Percentiles rank a stretch among this genome's conserved stretches.
phyloP scores from a whole-genome alignment of 78 protist genomes.

The Tieghemostelium lacteum region DNA sequence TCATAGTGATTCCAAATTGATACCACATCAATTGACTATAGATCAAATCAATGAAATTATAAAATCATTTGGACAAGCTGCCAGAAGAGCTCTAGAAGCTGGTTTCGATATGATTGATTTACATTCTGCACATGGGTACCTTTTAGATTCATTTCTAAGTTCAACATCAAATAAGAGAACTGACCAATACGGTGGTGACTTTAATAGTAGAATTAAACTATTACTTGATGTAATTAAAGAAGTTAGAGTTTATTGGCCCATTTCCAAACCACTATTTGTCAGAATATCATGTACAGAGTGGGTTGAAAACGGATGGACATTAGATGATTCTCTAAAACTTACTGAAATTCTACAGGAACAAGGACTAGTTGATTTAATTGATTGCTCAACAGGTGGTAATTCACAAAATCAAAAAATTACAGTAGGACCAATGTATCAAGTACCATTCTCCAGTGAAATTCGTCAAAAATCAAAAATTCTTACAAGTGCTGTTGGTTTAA shows the following conservation, averaged over 20 bases:
- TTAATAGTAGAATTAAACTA: conserved; percentile 86
- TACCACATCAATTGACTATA: conserved; percentile 55
- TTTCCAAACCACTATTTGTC: conserved; percentile 13
- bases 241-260: conserved; percentile 28
- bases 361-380: conserved; percentile 28
- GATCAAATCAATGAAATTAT: conserved; percentile 40
- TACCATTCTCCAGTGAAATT: conserved; percentile 34
- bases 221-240: conserved; percentile 24
- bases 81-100: conserved; percentile 46
- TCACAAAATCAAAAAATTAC: neutral
- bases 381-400: conserved; percentile 66
- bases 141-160: conserved; percentile 77
- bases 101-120: conserved; percentile 86
- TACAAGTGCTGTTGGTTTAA: conserved; percentile 44
- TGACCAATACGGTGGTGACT: conserved; percentile 93
- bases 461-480: neutral
- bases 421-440: conserved; percentile 37
- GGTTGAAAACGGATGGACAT: conserved; percentile 24
- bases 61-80: conserved; percentile 63
- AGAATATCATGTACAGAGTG: conserved; percentile 40
- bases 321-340: conserved; percentile 12
- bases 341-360: conserved; percentile 5
- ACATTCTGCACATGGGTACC: conserved; percentile 92
- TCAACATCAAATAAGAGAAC: conserved; percentile 85
- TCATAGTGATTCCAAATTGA: too few relatives aligned